phyloP scores from a whole-genome alignment of 2,329 filamentous ascomycete species.

The Geosmithia morbida region DNA sequence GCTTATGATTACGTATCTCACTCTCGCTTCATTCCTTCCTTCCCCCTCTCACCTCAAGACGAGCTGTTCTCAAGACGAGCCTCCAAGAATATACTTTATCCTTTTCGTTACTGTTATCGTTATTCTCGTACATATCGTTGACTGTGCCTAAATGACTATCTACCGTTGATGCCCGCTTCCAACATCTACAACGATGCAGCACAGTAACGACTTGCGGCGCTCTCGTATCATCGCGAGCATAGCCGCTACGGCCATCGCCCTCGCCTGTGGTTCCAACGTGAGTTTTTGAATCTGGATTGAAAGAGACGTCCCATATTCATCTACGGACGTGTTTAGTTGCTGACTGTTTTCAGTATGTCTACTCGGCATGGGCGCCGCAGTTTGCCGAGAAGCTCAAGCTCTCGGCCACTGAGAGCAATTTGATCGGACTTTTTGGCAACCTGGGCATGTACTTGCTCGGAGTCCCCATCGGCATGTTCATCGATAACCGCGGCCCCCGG shows the following conservation, averaged over 20 bases:
- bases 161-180: neutral
- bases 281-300: conserved; percentile 12
- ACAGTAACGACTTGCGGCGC: neutral
- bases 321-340: neutral
- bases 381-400: conserved; percentile 78
- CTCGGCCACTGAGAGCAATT: conserved; percentile 82
- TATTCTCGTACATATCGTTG: neutral
- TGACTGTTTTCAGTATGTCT: conserved; percentile 60
- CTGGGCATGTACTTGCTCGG: conserved; percentile 89
- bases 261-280: conserved; percentile 91
- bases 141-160: neutral
- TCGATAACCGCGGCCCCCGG: conserved; percentile 70
- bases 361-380: conserved; percentile 94
- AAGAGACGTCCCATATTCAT: neutral
- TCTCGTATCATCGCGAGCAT: conserved; percentile 67
- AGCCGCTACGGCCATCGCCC: conserved; percentile 69
- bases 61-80: neutral
- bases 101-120: neutral
- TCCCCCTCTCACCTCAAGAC: neutral
- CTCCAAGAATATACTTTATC: neutral
- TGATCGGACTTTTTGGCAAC: conserved; percentile 77
- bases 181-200: neutral
- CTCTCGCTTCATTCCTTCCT: neutral
- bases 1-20: neutral
- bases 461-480: conserved; percentile 75